Conservation (phyloP, 139 green algal genomes). For the Tetradesmus lagerheimii region DNA sequence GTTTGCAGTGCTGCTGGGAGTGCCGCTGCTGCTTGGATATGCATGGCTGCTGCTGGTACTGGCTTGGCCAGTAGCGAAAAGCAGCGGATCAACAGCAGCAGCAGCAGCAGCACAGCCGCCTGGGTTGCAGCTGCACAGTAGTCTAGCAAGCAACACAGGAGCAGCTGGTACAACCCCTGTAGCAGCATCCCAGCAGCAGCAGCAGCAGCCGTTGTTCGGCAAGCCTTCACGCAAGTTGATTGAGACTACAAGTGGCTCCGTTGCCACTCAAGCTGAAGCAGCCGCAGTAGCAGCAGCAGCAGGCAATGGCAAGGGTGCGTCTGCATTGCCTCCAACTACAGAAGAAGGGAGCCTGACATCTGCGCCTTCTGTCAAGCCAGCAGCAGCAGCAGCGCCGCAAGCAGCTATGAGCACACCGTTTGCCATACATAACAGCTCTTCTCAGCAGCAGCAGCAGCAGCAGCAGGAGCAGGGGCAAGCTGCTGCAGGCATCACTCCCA, state of each 20-base stretch:
- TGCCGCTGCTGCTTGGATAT: slow-evolving; percentile 1
- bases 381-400: slow-evolving; percentile 1
- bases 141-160: not conserved
- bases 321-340: too few relatives aligned
- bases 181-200: slow-evolving; percentile 1
- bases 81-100: not conserved
- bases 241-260: not conserved
- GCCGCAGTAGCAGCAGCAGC: not conserved
- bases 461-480: not conserved
- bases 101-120: slow-evolving; percentile 2
- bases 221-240: not conserved
- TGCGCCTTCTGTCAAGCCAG: not conserved
- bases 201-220: not conserved
- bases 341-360: not conserved
- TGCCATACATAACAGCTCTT: too few relatives aligned
- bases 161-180: not conserved
- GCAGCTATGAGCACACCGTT: not conserved
- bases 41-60: slow-evolving; percentile 11
- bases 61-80: not conserved
- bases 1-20: not conserved
- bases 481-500: not conserved
- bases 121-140: not conserved
- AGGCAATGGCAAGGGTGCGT: not conserved
- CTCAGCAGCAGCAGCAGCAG: not conserved
- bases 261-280: not conserved